Base-by-base conservation (phyloP, 1,284 basidiomycete species). In the Papiliotrema laurentii region DNA sequence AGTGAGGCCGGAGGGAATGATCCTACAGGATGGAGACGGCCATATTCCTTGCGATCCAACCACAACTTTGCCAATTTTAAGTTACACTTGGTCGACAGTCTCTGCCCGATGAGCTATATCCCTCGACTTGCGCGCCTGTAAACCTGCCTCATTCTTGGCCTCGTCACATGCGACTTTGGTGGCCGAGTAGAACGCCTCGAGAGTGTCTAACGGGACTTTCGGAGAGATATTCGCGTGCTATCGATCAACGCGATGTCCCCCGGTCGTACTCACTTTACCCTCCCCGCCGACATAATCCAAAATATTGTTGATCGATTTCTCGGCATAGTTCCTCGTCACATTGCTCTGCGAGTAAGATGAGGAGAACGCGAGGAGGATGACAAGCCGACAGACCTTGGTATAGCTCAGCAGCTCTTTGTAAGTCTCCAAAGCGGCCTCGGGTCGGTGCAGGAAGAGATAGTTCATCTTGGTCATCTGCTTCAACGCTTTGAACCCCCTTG, bases 301-400 rank as follows among this genome's bases (percentile, higher is more conserved):
- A 55, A 99, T 97, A 53, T 89, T 89, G 71, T 97, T 98, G 78
- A 99, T 98, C 6, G 89, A 87, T 78, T 98, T 98, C 74, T 99
- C 96, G 6, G 89, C 89, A 64, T 92, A 75, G 51, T 74, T 74
- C 30, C 70, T 59, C 7, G 72, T 72, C 5, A 73, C 69, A 25
- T 62, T 45, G n/a, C 5, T 21, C 5, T 22, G 16, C 34, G 16
- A 18, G 7, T 33, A 25, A n/a, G n/a, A n/a, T n/a, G n/a, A n/a
- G n/a, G n/a, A n/a, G n/a, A n/a, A n/a, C n/a, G n/a, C n/a, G n/a
- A n/a, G n/a, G n/a, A n/a, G n/a, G n/a, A n/a, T n/a, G n/a, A n/a
- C n/a, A n/a, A n/a, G n/a, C n/a, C n/a, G n/a, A n/a, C n/a, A n/a
- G 18, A 75, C 75, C 70, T 91, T 93, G 11, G 92, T 97, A 73